Conservation (phyloP, 75 land plant species). For the Ceratopteris richardii region DNA sequence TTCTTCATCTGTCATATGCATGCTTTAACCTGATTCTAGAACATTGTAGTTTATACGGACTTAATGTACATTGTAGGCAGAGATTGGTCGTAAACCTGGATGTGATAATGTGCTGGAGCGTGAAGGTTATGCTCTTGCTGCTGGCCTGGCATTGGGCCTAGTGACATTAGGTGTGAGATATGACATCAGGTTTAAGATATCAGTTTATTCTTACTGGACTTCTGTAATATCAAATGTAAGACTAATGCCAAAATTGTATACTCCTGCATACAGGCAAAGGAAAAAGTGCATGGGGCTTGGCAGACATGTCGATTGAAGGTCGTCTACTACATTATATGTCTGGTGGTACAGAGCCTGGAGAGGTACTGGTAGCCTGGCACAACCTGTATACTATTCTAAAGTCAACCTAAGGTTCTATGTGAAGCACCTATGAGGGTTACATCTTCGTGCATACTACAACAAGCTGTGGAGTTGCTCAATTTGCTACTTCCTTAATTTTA, state of each 20-base stretch:
- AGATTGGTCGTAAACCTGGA: conserved; percentile 96
- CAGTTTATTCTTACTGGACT: too few relatives aligned
- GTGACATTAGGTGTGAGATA: conserved; percentile 76
- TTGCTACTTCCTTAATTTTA: too few relatives aligned
- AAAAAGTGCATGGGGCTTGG: conserved; percentile 61
- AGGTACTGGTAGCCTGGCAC: too few relatives aligned
- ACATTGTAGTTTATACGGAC: too few relatives aligned
- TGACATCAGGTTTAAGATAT: neutral
- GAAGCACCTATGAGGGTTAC: too few relatives aligned
- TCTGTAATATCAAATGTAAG: too few relatives aligned
- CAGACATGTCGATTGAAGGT: conserved; percentile 53
- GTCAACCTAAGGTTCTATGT: too few relatives aligned
- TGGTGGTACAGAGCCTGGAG: conserved; percentile 53
- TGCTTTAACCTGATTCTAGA: too few relatives aligned
- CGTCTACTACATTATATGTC: conserved; percentile 78
- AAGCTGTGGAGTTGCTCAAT: too few relatives aligned
- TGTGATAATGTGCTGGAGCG: conserved; percentile 97
- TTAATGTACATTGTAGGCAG: conserved; percentile 70
- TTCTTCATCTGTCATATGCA: too few relatives aligned
- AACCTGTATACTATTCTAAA: too few relatives aligned
- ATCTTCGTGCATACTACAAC: too few relatives aligned
- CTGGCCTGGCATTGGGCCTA: conserved; percentile 88
- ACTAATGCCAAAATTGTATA: neutral
- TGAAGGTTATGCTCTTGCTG: conserved; percentile 98
- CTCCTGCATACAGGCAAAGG: conserved; percentile 58